Percentiles rank a stretch among this genome's conserved stretches.
Evolutionary conservation across 1,284 basidiomycete genomes (phyloP).

Genomic region (Coniferiporia weirii): DNA sequence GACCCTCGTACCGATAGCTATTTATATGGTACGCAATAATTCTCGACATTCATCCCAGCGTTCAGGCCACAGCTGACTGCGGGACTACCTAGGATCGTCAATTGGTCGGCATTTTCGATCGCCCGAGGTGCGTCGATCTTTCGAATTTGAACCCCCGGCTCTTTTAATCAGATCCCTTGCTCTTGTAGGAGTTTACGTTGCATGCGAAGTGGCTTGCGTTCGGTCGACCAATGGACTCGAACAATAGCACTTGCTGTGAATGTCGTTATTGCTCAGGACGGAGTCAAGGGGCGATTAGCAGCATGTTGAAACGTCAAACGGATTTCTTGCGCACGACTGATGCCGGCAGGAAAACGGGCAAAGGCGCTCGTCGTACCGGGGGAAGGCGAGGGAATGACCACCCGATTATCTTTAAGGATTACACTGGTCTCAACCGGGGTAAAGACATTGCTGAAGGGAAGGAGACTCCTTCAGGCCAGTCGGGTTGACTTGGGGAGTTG

Average conservation of each 20-base stretch:
- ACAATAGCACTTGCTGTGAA: constrained; percentile 2
- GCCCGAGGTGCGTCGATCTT: constrained; percentile 3
- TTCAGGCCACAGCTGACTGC: neutral
- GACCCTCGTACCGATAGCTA: constrained; percentile 15
- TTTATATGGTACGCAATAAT: constrained; percentile 8
- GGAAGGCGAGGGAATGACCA: neutral
- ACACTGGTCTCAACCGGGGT: constrained; percentile 5
- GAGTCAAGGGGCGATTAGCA: constrained; percentile 10
- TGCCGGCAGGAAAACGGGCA: neutral
- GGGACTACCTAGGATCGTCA: constrained; percentile 8
- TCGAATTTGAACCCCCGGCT: neutral
- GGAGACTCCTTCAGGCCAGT: neutral
- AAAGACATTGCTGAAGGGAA: neutral
- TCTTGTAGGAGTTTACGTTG: constrained; percentile 11
- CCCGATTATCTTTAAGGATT: constrained; percentile 12
- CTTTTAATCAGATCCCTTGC: neutral
- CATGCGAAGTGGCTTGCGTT: constrained; percentile 18
- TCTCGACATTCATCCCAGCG: neutral
- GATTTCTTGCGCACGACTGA: neutral
- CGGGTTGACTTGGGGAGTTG: too few species aligned
- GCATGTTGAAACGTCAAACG: neutral
- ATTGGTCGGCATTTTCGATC: constrained; percentile 11
- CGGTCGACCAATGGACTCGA: constrained; percentile 9
- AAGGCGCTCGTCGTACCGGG: neutral
- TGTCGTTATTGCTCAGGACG: constrained; percentile 13